Evolutionary conservation across 257 asterid genomes (phyloP), one percentile per base, ranked within the genome.

Genomic region (Lycium barbarum): DNA sequence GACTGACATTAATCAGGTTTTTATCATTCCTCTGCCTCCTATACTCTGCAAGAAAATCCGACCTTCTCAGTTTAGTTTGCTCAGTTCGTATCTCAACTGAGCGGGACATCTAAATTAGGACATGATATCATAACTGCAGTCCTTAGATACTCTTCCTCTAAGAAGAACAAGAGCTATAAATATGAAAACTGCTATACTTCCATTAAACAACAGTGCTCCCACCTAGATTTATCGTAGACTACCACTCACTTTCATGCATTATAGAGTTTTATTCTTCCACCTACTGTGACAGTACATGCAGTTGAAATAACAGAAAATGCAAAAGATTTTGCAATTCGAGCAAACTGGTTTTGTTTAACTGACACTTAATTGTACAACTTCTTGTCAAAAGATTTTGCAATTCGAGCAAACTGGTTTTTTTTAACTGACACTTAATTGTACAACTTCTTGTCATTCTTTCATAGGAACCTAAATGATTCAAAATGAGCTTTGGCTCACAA

Each of bases 1-100:
- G 84, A 78, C 97, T 40, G 98, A 96, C 87, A 93, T 96, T 80
- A 91, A 90, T 90, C 88, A 94, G 93, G 99, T 91, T 76, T 54
- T 55, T 9, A 70, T 38, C 33, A 33, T 83, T 65, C 45, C 83
- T 84, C 26, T 62, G 85, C 81, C 81, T 76, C 43, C 61, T n/a
- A 20, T 49, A 74, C 18, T 0, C 38, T 47, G 81, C 33, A 74
- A 51, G 40, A 74, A 20, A 74, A 74, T 17, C 13, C 40, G 20
- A 74, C 61, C 33, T 74, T 47, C 81, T 47, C 11, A 43, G 81
- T 74, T 47, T 74, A 74, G 9, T 47, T 73, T 47, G 63, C 66
- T 73, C 20, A 20, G 86, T 79, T 76, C 73, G 3, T 70, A 45
- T 45, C 80, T 72, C 55, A 45, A n/a, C 80, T 72, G 18, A n/a